A percentile compares a stretch with the other conserved stretches of the same genome.
phyloP scores from a whole-genome alignment of 2,329 filamentous ascomycete species.

The Fusarium cyanostomum region DNA sequence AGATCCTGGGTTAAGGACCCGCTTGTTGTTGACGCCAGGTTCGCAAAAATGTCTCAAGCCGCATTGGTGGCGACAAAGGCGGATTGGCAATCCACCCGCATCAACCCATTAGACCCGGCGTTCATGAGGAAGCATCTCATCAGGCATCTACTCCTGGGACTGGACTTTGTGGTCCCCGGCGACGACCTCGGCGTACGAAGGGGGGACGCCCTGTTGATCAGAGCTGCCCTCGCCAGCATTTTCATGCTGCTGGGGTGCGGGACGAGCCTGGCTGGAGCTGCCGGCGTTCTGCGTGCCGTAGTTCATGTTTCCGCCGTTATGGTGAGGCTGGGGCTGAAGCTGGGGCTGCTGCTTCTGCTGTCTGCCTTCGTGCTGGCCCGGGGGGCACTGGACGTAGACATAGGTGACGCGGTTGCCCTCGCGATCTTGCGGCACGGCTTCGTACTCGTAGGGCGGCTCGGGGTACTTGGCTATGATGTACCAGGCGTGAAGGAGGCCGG shows the following conservation, averaged over 20 bases:
- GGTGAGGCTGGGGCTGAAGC: slow-evolving; percentile 45
- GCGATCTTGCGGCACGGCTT: slow-evolving; percentile 66
- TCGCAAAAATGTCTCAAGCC: slow-evolving; percentile 21
- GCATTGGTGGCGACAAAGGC: neutral
- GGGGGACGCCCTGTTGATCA: slow-evolving; percentile 66
- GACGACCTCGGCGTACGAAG: slow-evolving; percentile 90
- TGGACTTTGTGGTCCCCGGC: slow-evolving; percentile 93
- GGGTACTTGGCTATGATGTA: slow-evolving; percentile 96
- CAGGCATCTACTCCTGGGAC: slow-evolving; percentile 46
- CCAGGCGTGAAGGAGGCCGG: slow-evolving; percentile 93
- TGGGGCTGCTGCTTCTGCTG: slow-evolving; percentile 34
- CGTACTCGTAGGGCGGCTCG: slow-evolving; percentile 77
- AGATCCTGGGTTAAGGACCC: slow-evolving; percentile 19
- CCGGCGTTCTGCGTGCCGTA: slow-evolving; percentile 55
- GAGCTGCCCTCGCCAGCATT: slow-evolving; percentile 54
- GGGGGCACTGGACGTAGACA: slow-evolving; percentile 73
- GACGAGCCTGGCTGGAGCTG: slow-evolving; percentile 35
- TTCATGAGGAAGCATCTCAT: neutral
- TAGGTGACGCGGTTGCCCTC: slow-evolving; percentile 74
- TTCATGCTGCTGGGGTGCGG: slow-evolving; percentile 46
- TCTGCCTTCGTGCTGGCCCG: slow-evolving; percentile 45
- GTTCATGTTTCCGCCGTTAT: slow-evolving; percentile 50
- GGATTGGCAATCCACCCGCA: neutral
- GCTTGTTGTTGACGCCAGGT: slow-evolving; percentile 20
- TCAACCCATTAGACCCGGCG: neutral